Evolutionary conservation across 2,329 filamentous ascomycete species (phyloP).

Genomic region (Nannizziopsis barbatae): DNA sequence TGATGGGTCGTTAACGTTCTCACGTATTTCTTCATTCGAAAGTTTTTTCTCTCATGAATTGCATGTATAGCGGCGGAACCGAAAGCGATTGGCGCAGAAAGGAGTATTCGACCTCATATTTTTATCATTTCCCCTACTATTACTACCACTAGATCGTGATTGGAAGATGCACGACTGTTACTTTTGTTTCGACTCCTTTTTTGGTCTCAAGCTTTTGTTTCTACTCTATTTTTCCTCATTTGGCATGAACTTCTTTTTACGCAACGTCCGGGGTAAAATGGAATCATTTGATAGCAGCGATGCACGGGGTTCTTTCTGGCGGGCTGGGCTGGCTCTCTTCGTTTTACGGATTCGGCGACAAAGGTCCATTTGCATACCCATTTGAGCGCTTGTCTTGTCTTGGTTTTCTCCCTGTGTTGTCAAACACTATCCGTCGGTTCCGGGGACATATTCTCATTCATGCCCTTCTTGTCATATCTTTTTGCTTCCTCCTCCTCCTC

Average conservation of each 20-base stretch:
- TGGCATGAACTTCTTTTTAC: too few species aligned
- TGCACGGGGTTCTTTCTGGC: slow-evolving; percentile 9
- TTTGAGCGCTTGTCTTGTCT: slow-evolving; percentile 7
- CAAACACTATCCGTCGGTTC: background rate
- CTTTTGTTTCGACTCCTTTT: slow-evolving; percentile 15
- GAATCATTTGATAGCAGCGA: slow-evolving; percentile 3
- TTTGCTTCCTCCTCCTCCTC: too few species aligned
- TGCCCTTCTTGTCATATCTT: background rate
- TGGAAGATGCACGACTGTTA: slow-evolving; percentile 24
- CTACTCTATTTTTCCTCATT: slow-evolving; percentile 2
- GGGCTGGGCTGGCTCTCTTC: slow-evolving; percentile 4
- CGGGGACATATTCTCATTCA: background rate
- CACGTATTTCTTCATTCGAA: slow-evolving; percentile 11
- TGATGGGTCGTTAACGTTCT: slow-evolving; percentile 35
- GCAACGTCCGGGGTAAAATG: background rate
- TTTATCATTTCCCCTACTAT: too few species aligned
- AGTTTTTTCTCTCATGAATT: slow-evolving; percentile 25
- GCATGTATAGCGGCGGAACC: slow-evolving; percentile 35
- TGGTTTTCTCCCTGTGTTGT: slow-evolving; percentile 1
- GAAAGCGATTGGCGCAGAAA: slow-evolving; percentile 32
- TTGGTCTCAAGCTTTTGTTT: slow-evolving; percentile 22
- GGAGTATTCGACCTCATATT: slow-evolving; percentile 21
- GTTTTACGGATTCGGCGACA: slow-evolving; percentile 5
- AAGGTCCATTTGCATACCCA: slow-evolving; percentile 6
- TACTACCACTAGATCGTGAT: slow-evolving; percentile 35